Percentiles rank a stretch among this genome's conserved stretches.
phyloP scores from a whole-genome alignment of 169 alveolate genomes.

The Plasmodium reichenowi region DNA sequence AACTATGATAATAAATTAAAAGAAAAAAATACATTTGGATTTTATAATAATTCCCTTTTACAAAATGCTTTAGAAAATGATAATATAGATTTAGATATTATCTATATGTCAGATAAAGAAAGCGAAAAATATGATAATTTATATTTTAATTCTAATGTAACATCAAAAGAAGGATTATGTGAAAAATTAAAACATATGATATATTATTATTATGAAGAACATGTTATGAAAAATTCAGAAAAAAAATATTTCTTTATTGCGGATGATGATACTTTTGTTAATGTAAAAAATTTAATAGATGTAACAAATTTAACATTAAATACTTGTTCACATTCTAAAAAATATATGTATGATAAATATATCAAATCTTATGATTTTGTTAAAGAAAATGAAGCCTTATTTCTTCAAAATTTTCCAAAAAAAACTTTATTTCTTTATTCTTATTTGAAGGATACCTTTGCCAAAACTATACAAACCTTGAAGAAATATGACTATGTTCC shows the following conservation, averaged over 20 bases:
- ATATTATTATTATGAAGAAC: slow-evolving; percentile 59
- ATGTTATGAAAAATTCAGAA: slow-evolving; percentile 27
- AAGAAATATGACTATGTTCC: slow-evolving; percentile 54
- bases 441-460: slow-evolving; percentile 20
- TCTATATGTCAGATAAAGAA: slow-evolving; percentile 52
- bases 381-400: slow-evolving; percentile 4
- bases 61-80: slow-evolving; percentile 50
- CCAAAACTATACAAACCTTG: not conserved
- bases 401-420: slow-evolving; percentile 31
- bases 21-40: not conserved
- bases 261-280: slow-evolving; percentile 53
- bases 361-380: slow-evolving; percentile 22
- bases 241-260: slow-evolving; percentile 47
- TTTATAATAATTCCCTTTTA: slow-evolving; percentile 13
- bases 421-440: slow-evolving; percentile 8
- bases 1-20: slow-evolving; percentile 9
- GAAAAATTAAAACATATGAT: slow-evolving; percentile 33
- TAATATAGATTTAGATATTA: slow-evolving; percentile 7
- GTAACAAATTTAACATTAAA: slow-evolving; percentile 57
- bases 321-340: slow-evolving; percentile 49
- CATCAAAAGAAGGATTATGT: not conserved
- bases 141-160: not conserved
- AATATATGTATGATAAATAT: slow-evolving; percentile 52
- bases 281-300: slow-evolving; percentile 66
- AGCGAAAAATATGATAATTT: slow-evolving; percentile 17